These are phyloP conservation scores for Pythium graminicola DNA, from an alignment of 352 stramenopile genomes.

Conservation along the genomic window DNA sequence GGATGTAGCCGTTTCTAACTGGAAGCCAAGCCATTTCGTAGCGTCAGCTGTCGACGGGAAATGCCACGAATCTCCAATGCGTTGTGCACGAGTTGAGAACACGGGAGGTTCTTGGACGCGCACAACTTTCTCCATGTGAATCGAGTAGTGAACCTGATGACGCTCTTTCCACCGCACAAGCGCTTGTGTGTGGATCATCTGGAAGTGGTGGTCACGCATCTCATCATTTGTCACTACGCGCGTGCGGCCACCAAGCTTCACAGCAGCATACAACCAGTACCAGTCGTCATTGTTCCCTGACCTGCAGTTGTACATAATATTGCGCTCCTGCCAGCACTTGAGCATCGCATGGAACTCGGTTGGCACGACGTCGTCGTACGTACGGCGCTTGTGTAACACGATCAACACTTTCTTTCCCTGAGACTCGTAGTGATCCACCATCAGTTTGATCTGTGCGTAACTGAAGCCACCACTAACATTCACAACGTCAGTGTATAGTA, in stretches of 20 bases:
- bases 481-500: background rate
- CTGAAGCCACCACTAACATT: constrained; percentile 83
- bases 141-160: constrained; percentile 92
- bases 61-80: constrained; percentile 53
- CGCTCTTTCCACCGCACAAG: constrained; percentile 97
- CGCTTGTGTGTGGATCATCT: constrained; percentile 94
- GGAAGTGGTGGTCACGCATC: constrained; percentile 99
- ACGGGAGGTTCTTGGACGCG: constrained; percentile 45
- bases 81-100: constrained; percentile 58
- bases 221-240: constrained; percentile 97
- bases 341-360: constrained; percentile 63
- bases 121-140: constrained; percentile 33
- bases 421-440: constrained; percentile 88
- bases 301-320: constrained; percentile 90
- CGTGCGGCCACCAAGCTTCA: constrained; percentile 70
- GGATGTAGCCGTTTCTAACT: constrained; percentile 27
- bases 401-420: constrained; percentile 88
- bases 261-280: constrained; percentile 98
- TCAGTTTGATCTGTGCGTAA: constrained; percentile 94
- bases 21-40: constrained; percentile 42
- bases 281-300: constrained; percentile 98
- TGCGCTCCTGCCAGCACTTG: constrained; percentile 57
- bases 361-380: constrained; percentile 83
- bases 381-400: constrained; percentile 95
- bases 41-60: constrained; percentile 35